Evolutionary conservation across 768 basidiomycete species (phyloP).

Genomic region (Russula sp.): DNA sequence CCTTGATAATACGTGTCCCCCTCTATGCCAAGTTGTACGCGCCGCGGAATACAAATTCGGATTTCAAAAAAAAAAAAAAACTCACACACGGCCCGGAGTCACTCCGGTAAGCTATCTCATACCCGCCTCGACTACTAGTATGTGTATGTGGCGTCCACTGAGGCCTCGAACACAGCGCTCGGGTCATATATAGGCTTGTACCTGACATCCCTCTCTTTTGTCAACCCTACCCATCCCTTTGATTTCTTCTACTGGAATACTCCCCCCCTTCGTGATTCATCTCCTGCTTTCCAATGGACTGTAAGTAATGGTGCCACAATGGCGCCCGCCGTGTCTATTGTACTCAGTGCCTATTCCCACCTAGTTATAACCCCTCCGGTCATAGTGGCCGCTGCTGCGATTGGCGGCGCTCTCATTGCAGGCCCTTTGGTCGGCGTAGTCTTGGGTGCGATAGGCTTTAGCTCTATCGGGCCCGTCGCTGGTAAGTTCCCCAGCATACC

Average conservation of each 20-base stretch:
- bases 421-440: not conserved
- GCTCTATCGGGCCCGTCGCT: conserved; percentile 4
- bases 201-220: too few species aligned
- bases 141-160: not conserved
- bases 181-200: too few species aligned
- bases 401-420: not conserved
- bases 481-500: not conserved
- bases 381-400: not conserved
- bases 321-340: not conserved
- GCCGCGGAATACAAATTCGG: too few species aligned
- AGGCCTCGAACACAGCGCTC: not conserved
- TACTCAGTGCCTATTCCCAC: not conserved
- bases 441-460: not conserved
- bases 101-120: too few species aligned
- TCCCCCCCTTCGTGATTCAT: not conserved
- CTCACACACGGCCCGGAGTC: too few species aligned
- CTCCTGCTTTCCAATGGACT: not conserved
- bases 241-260: too few species aligned
- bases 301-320: not conserved
- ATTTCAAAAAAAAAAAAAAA: too few species aligned
- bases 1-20: too few species aligned
- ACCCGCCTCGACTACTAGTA: too few species aligned
- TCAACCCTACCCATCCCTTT: too few species aligned
- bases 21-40: too few species aligned
- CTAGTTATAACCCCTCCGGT: not conserved